phyloP scores from a whole-genome alignment of 768 basidiomycete genomes.

The Mycena metata region DNA sequence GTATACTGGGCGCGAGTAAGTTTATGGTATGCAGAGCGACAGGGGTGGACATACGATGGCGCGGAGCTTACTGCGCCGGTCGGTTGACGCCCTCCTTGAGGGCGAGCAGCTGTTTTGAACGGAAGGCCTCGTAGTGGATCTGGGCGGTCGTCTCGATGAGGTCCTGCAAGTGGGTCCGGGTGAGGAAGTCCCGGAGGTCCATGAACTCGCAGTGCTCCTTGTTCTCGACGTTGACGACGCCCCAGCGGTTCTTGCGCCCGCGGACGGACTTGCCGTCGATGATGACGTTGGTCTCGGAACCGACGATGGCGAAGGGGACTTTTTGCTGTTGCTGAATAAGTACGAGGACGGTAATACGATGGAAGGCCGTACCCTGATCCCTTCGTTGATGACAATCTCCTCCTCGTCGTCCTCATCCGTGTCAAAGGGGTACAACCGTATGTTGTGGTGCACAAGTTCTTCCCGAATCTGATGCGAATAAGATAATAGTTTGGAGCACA shows the following conservation, averaged over 20 bases:
- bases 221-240: constrained; percentile 98
- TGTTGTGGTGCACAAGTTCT: constrained; percentile 91
- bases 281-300: constrained; percentile 96
- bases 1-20: constrained; percentile 25
- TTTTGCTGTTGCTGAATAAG: constrained; percentile 69
- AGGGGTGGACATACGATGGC: constrained; percentile 12
- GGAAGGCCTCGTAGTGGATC: constrained; percentile 99
- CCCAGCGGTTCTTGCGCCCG: constrained; percentile 98
- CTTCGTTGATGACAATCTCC: constrained; percentile 90
- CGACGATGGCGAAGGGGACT: constrained; percentile 97
- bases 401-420: constrained; percentile 96
- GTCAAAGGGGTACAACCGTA: constrained; percentile 97
- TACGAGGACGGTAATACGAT: constrained; percentile 8
- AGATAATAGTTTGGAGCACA: neutral
- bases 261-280: constrained; percentile 96
- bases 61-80: constrained; percentile 55
- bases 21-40: neutral
- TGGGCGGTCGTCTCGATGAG: constrained; percentile 99
- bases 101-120: constrained; percentile 96
- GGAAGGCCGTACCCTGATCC: constrained; percentile 77
- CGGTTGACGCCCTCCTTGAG: constrained; percentile 95
- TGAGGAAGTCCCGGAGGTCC: constrained; percentile 97
- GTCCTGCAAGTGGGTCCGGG: constrained; percentile 96
- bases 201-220: constrained; percentile 98
- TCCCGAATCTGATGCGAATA: constrained; percentile 80